Percentiles rank a stretch among this genome's conserved stretches.
phyloP scores from a whole-genome alignment of 2,329 filamentous ascomycete species.

The Clonostachys rhizophaga region DNA sequence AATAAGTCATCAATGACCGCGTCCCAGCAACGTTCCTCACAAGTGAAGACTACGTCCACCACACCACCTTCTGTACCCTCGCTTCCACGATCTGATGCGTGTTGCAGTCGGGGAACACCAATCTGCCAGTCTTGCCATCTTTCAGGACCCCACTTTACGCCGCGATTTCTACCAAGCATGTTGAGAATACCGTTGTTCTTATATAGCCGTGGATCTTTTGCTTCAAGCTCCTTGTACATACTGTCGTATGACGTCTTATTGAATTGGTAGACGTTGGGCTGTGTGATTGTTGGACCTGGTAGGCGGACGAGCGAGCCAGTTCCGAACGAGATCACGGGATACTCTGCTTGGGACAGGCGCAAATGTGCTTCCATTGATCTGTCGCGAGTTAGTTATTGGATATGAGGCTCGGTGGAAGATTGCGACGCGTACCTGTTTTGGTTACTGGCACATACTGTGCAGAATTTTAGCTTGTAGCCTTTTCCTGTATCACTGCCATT shows the following conservation, averaged over 20 bases:
- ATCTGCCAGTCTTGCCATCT: slow-evolving; percentile 97
- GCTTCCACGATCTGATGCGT: slow-evolving; percentile 71
- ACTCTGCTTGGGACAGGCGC: slow-evolving; percentile 77
- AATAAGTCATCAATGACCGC: slow-evolving; percentile 93
- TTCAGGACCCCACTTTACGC: slow-evolving; percentile 92
- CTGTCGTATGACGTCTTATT: slow-evolving; percentile 93
- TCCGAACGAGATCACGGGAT: slow-evolving; percentile 97
- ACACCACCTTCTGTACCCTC: slow-evolving; percentile 81
- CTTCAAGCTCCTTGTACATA: slow-evolving; percentile 87
- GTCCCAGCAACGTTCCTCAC: slow-evolving; percentile 97
- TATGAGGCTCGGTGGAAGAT: background rate
- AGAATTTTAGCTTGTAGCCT: slow-evolving; percentile 89
- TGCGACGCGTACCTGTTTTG: slow-evolving; percentile 72
- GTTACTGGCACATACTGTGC: slow-evolving; percentile 98
- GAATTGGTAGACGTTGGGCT: slow-evolving; percentile 97
- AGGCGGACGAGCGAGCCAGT: slow-evolving; percentile 92
- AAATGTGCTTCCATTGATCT: slow-evolving; percentile 99
- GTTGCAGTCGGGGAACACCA: slow-evolving; percentile 76
- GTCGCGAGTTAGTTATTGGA: background rate
- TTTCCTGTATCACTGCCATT: slow-evolving; percentile 44
- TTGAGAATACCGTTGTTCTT: slow-evolving; percentile 88
- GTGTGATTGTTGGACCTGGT: slow-evolving; percentile 83
- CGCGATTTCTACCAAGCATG: slow-evolving; percentile 90
- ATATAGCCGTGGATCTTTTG: slow-evolving; percentile 85
- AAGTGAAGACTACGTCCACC: slow-evolving; percentile 93